Base-by-base conservation (phyloP, 2,329 filamentous ascomycete species). In the Fusarium nygamai region DNA sequence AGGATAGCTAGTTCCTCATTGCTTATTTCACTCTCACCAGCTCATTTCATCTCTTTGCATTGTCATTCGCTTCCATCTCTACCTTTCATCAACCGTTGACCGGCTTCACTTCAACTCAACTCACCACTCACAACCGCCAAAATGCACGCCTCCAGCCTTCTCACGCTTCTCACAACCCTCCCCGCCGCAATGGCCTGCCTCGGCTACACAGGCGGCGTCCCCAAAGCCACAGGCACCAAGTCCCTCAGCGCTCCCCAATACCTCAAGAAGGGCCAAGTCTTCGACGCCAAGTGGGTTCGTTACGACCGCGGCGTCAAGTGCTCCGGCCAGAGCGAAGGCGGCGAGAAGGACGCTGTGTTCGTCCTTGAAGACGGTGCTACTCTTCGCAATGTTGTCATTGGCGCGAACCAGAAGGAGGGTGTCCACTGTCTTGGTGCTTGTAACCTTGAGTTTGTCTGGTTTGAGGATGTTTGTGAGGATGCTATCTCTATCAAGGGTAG, bases 381-480 rank as follows among this genome's bases (percentile, higher is more conserved):
- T 6, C 80, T 87, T 39, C 81, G 78, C 43, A 87, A 86, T 67
- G 85, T 84, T 33, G 84, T 87, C 65, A 87, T 86, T 29, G 85
- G 85, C 48, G 77, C 80, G 29, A 79, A 85, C 74, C 84, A 86
- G 70, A 79, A 78, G 38, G 85, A 87, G 76, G 85, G 85, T 38
- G 80, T 87, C 5, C 84, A 87, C 80, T 87, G 85, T 76, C 72
- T 81, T 57, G 85, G 85, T 10, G 48, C 79, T 8, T 86, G 85
- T 75, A 85, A 77, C 22, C 75, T 86, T n/a, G 79, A 84, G 71
- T 85, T 83, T 36, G 86, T 87, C 56, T 88, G 86, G 86, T 88
- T 86, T 71, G 82, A 84, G 66, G 83, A 86, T 39, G 85, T 86
- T 54, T 86, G 85, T 66, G 85, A 86, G 63, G 77, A 78, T 20